These are phyloP conservation scores for Trichomonas gallinae DNA, from an alignment of 208 protist genomes.

Conservation along the genomic window DNA sequence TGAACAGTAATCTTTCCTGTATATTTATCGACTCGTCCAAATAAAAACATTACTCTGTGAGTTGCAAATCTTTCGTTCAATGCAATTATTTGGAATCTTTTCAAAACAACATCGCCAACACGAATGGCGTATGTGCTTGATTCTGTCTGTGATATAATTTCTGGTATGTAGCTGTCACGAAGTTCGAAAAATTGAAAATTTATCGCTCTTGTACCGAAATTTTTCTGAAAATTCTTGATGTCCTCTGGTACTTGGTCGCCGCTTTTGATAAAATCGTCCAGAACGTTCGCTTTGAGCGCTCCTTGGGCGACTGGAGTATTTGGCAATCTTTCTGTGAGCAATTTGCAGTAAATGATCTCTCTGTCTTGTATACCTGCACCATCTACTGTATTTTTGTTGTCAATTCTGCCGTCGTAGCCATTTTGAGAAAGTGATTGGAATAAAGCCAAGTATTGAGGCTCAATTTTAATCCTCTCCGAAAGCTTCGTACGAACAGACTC, in stretches of 20 bases:
- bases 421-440: neutral
- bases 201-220: neutral
- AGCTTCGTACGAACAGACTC: neutral
- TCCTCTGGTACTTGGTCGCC: neutral
- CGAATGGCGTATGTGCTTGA: neutral
- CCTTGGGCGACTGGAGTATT: neutral
- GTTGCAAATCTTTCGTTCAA: neutral
- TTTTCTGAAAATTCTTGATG: neutral
- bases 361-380: neutral
- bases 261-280: neutral
- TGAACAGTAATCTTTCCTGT: neutral
- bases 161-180: neutral
- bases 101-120: neutral
- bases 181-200: neutral
- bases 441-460: neutral
- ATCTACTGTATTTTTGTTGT: neutral
- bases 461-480: neutral
- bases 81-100: neutral
- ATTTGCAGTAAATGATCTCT: neutral
- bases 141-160: neutral
- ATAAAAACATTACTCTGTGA: neutral
- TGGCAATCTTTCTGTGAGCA: neutral
- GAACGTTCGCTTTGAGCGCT: neutral
- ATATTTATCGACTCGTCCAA: neutral
- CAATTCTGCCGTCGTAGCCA: neutral